A percentile compares a stretch with the other conserved stretches of the same genome.
These are phyloP conservation scores for Pichia scutulata DNA, from an alignment of 805 yeast species.

Conservation along the genomic window DNA sequence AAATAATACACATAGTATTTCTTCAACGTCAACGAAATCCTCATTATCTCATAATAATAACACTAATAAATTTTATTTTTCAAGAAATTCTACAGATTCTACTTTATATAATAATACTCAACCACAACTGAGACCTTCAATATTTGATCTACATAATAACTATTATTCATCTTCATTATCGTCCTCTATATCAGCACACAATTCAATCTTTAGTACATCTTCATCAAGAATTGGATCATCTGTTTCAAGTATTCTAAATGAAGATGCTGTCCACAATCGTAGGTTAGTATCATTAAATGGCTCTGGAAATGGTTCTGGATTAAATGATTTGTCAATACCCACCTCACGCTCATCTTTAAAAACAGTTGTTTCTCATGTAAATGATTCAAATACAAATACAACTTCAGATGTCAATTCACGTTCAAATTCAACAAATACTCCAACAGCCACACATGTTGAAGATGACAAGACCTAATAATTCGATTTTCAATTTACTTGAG, in stretches of 20 bases:
- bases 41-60: not conserved
- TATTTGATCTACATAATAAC: constrained; percentile 10
- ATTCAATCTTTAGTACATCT: constrained; percentile 22
- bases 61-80: not conserved
- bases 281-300: constrained; percentile 3
- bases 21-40: not conserved
- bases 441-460: not conserved
- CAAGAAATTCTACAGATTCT: constrained; percentile 6
- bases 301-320: not conserved
- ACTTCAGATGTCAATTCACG: not conserved
- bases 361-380: not conserved
- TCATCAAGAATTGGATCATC: constrained; percentile 22
- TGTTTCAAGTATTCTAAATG: constrained; percentile 20
- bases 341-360: constrained; percentile 1
- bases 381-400: not conserved
- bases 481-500: too few species aligned
- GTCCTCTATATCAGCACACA: constrained; percentile 20
- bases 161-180: constrained; percentile 11
- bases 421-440: not conserved
- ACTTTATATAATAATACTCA: not conserved
- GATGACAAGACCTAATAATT: not conserved
- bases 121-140: constrained; percentile 12
- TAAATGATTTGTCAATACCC: not conserved
- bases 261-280: constrained; percentile 6
- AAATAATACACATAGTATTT: not conserved